Conservation (phyloP, 2,329 filamentous ascomycete species). For the Monosporascus sp. region DNA sequence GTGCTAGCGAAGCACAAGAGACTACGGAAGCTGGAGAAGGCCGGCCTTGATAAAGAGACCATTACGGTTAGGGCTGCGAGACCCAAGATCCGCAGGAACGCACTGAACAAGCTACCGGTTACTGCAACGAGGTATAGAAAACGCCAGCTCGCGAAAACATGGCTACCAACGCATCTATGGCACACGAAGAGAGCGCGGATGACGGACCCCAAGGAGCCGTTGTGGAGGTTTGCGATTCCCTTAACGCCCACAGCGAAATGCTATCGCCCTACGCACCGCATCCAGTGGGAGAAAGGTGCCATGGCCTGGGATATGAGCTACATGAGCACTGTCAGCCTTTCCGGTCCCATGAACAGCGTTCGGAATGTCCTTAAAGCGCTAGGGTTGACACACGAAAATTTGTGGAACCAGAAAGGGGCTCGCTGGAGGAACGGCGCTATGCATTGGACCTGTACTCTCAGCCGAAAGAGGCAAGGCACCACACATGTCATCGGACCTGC, state of each 20-base stretch:
- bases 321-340: slow-evolving; percentile 77
- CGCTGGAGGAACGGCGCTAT: slow-evolving; percentile 62
- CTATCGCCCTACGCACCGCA: slow-evolving; percentile 81
- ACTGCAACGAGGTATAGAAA: slow-evolving; percentile 64
- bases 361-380: slow-evolving; percentile 61
- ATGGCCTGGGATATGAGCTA: slow-evolving; percentile 94
- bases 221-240: slow-evolving; percentile 90
- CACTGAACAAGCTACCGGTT: slow-evolving; percentile 59
- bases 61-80: slow-evolving; percentile 39
- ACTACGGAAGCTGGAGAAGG: slow-evolving; percentile 30
- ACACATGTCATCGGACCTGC: slow-evolving; percentile 64
- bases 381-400: slow-evolving; percentile 53
- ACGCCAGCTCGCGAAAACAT: slow-evolving; percentile 82
- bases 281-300: slow-evolving; percentile 67
- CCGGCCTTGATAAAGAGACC: slow-evolving; percentile 25
- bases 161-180: slow-evolving; percentile 92
- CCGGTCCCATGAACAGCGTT: slow-evolving; percentile 61
- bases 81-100: slow-evolving; percentile 66
- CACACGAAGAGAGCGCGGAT: slow-evolving; percentile 89
- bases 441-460: slow-evolving; percentile 46
- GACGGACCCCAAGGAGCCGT: slow-evolving; percentile 68
- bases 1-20: slow-evolving; percentile 53
- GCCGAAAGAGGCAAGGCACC: slow-evolving; percentile 47
- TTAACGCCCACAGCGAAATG: slow-evolving; percentile 84
- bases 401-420: slow-evolving; percentile 58